phyloP scores from a whole-genome alignment of 495 filamentous ascomycete species.

The Podospora appendiculata region DNA sequence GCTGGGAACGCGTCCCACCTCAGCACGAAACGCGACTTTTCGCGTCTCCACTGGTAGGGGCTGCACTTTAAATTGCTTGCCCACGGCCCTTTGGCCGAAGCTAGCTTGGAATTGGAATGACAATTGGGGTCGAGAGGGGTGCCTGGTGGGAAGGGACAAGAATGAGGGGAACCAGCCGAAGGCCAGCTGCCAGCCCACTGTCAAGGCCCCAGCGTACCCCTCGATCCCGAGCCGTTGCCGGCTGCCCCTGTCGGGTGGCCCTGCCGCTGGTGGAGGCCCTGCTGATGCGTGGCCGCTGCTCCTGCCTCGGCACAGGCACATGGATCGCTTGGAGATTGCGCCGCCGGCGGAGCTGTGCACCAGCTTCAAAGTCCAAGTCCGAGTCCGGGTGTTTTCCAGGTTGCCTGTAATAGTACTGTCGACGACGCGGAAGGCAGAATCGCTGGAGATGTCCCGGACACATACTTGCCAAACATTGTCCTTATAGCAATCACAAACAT shows the following conservation, averaged over 20 bases:
- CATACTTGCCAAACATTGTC: background rate
- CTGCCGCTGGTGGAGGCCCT: background rate
- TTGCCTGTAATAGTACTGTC: no score
- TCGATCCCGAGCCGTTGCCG: background rate
- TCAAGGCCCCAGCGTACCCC: no score
- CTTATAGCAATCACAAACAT: background rate
- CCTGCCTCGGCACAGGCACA: conserved; percentile 25
- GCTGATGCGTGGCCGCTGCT: background rate
- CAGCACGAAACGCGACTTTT: conserved; percentile 18
- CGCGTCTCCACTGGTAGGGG: conserved; percentile 4
- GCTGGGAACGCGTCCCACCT: conserved; percentile 14
- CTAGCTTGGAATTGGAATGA: background rate
- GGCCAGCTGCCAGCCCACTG: background rate
- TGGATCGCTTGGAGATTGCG: conserved; percentile 14
- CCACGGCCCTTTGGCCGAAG: background rate
- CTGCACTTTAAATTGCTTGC: conserved; percentile 4
- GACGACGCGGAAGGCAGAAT: background rate
- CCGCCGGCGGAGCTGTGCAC: background rate
- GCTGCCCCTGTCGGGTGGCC: background rate
- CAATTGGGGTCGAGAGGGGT: background rate
- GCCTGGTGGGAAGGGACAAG: background rate
- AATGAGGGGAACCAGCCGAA: conserved; percentile 2
- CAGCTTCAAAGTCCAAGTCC: background rate
- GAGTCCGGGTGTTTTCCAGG: no score
- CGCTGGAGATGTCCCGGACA: background rate